Conservation (phyloP, 2,329 filamentous ascomycete species). For the Blumeriella jaapii region DNA sequence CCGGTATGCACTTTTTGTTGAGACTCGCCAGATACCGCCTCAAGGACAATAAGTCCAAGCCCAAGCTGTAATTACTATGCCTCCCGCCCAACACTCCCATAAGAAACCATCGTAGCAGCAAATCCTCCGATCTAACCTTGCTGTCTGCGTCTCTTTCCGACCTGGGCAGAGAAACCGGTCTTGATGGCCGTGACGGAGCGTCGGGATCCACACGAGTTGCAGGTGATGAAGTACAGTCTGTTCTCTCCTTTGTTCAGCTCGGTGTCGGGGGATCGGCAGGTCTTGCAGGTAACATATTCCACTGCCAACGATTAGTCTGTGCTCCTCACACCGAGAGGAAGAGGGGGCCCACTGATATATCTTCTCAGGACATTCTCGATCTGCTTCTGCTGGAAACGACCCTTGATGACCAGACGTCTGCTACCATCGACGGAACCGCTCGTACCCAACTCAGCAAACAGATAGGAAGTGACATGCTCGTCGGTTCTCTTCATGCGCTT, state of each 20-base stretch:
- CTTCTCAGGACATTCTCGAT: slow-evolving; percentile 93
- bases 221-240: slow-evolving; percentile 96
- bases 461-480: slow-evolving; percentile 92
- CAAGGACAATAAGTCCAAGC: slow-evolving; percentile 4
- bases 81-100: slow-evolving; percentile 1
- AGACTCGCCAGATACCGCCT: slow-evolving; percentile 4
- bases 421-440: slow-evolving; percentile 89
- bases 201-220: slow-evolving; percentile 75
- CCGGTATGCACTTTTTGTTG: slow-evolving; percentile 7
- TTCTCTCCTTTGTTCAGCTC: slow-evolving; percentile 99
- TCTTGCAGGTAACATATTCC: slow-evolving; percentile 99
- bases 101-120: slow-evolving; percentile 7
- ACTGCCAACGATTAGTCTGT: slow-evolving; percentile 30
- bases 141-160: slow-evolving; percentile 97
- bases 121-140: slow-evolving; percentile 48
- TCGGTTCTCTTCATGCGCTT: slow-evolving; percentile 99
- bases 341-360: slow-evolving; percentile 65
- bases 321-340: slow-evolving; percentile 23
- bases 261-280: slow-evolving; percentile 87
- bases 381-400: slow-evolving; percentile 99
- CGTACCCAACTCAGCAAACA: slow-evolving; percentile 97
- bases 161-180: slow-evolving; percentile 99
- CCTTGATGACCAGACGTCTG: slow-evolving; percentile 93
- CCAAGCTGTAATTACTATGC: slow-evolving; percentile 2
- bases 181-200: slow-evolving; percentile 96